These are phyloP conservation scores for Solanum virginianum DNA, from an alignment of 257 asterid genomes.

Conservation along the genomic window DNA sequence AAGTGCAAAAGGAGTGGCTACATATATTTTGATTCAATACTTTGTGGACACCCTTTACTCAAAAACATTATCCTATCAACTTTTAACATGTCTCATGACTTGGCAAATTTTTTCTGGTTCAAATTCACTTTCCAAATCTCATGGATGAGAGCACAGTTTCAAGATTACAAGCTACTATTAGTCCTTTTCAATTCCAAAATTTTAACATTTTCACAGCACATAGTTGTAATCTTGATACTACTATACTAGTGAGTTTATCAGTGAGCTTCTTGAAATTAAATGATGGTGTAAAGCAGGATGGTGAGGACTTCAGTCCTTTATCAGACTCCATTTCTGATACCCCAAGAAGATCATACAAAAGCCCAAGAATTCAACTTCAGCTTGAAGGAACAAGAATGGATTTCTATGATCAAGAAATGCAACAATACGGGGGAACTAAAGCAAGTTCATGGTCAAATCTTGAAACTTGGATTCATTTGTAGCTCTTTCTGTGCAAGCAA, in stretches of 20 bases:
- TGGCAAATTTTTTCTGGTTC: constrained; percentile 31
- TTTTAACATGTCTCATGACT: constrained; percentile 23
- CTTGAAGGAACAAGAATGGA: constrained; percentile 50
- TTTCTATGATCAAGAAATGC: constrained; percentile 50
- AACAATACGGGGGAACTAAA: constrained; percentile 33
- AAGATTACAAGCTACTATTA: background rate
- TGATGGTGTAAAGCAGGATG: constrained; percentile 32
- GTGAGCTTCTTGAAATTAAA: background rate
- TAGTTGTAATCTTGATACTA: background rate
- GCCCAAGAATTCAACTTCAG: constrained; percentile 24
- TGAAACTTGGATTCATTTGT: constrained; percentile 53
- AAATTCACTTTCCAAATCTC: constrained; percentile 25
- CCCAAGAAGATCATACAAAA: constrained; percentile 15
- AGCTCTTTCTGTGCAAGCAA: constrained; percentile 54
- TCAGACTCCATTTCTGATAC: constrained; percentile 28
- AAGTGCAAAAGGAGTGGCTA: constrained; percentile 14
- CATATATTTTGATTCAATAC: background rate
- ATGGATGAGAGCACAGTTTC: constrained; percentile 20
- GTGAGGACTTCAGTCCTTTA: constrained; percentile 49
- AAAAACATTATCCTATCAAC: constrained; percentile 53
- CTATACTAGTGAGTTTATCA: background rate
- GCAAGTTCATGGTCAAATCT: constrained; percentile 53
- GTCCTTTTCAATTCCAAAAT: background rate
- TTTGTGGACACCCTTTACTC: constrained; percentile 18
- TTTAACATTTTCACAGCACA: background rate